A percentile compares a stretch with the other conserved stretches of the same genome.
Conservation (phyloP, 2,329 filamentous ascomycete genomes). For the Drechslera avenae region DNA sequence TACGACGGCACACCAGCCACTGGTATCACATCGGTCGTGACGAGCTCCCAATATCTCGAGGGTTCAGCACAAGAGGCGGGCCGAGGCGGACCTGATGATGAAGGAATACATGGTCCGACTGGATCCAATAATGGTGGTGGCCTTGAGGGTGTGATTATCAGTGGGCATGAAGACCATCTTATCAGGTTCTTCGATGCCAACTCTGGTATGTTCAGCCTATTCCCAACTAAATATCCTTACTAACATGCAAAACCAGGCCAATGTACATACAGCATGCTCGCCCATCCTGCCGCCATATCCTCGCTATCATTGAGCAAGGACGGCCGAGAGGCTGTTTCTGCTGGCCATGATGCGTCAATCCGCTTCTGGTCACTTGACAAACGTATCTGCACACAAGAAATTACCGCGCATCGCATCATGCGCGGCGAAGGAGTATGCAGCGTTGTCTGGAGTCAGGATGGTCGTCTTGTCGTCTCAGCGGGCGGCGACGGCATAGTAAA, state of each 20-base stretch:
- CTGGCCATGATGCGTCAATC: slow-evolving; percentile 91
- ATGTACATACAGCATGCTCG: slow-evolving; percentile 99
- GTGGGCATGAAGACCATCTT: slow-evolving; percentile 93
- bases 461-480: slow-evolving; percentile 90
- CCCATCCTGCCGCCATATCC: slow-evolving; percentile 91
- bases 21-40: slow-evolving; percentile 87
- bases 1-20: slow-evolving; percentile 85
- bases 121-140: slow-evolving; percentile 72
- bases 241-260: slow-evolving; percentile 66
- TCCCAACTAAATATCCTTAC: slow-evolving; percentile 6
- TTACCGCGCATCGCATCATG: slow-evolving; percentile 92
- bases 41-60: slow-evolving; percentile 82
- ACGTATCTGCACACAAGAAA: slow-evolving; percentile 91
- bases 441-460: slow-evolving; percentile 95
- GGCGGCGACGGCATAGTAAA: slow-evolving; percentile 96
- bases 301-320: slow-evolving; percentile 90
- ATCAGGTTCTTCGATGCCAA: slow-evolving; percentile 98
- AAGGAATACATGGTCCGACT: slow-evolving; percentile 80
- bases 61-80: slow-evolving; percentile 63
- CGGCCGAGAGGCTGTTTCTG: slow-evolving; percentile 90
- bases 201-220: slow-evolving; percentile 73
- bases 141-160: slow-evolving; percentile 92
- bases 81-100: slow-evolving; percentile 71
- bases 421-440: slow-evolving; percentile 92
- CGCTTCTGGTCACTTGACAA: slow-evolving; percentile 98